A percentile compares a stretch with the other conserved stretches of the same genome.
Evolutionary conservation across 2,329 filamentous ascomycete species (phyloP).

Genomic region (Xenosphaeropsis pyriputrescens): DNA sequence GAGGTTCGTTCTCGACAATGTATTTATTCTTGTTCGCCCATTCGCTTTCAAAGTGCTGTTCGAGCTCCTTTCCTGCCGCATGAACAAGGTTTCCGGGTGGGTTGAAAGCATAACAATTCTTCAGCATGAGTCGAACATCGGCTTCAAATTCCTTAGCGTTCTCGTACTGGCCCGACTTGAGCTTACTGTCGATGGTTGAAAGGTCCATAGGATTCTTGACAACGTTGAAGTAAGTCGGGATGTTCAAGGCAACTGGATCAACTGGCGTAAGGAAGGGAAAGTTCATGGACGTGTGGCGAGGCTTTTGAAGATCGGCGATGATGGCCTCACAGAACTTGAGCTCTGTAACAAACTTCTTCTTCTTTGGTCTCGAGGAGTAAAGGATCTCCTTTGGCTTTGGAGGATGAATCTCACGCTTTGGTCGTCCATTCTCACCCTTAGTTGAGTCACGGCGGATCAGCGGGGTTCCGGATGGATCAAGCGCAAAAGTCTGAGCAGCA

Average conservation of each 20-base stretch:
- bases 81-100: constrained; percentile 63
- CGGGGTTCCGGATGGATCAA: constrained; percentile 64
- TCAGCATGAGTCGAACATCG: constrained; percentile 70
- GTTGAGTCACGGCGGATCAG: constrained; percentile 77
- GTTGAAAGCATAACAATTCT: constrained; percentile 91
- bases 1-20: constrained; percentile 59
- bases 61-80: constrained; percentile 53
- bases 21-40: constrained; percentile 72
- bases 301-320: constrained; percentile 61
- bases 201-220: constrained; percentile 98
- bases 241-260: constrained; percentile 85
- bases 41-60: constrained; percentile 59
- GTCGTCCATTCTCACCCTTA: constrained; percentile 60
- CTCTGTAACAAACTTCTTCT: constrained; percentile 78
- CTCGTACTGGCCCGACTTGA: constrained; percentile 65
- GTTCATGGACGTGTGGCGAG: constrained; percentile 53
- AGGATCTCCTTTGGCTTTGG: constrained; percentile 86
- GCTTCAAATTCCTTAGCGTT: constrained; percentile 74
- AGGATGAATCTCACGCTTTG: constrained; percentile 86
- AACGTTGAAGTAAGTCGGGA: constrained; percentile 82
- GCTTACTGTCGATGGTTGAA: constrained; percentile 62
- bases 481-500: constrained; percentile 49
- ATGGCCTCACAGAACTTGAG: constrained; percentile 81
- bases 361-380: constrained; percentile 74
- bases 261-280: constrained; percentile 71